Conservation (phyloP, 2,329 filamentous ascomycete species). For the Colletotrichum eremochloae region DNA sequence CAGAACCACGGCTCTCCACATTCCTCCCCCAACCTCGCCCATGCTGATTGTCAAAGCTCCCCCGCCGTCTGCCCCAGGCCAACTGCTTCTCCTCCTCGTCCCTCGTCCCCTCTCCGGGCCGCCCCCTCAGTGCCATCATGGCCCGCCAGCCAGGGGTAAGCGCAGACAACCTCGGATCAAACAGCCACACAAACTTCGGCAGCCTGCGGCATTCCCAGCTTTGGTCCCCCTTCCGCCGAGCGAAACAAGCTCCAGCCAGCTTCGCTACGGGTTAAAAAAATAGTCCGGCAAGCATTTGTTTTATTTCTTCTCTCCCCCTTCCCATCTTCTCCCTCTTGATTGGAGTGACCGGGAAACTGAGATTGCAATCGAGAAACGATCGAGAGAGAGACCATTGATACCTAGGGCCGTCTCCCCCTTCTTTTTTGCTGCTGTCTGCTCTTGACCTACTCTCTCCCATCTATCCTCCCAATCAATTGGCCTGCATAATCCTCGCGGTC, state of each 20-base stretch:
- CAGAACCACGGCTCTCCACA: constrained; percentile 35
- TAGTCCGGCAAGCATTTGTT: not conserved
- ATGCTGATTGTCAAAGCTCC: constrained; percentile 30
- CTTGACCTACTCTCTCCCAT: not conserved
- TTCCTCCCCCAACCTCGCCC: constrained; percentile 28
- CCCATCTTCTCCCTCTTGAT: constrained; percentile 10
- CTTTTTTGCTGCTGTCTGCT: constrained; percentile 2
- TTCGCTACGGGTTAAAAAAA: constrained; percentile 12
- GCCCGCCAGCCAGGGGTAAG: constrained; percentile 40
- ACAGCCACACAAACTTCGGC: constrained; percentile 42
- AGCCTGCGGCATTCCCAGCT: constrained; percentile 38
- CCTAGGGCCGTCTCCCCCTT: constrained; percentile 1
- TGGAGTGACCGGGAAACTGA: constrained; percentile 1
- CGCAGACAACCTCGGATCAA: constrained; percentile 44
- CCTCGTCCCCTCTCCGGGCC: constrained; percentile 2
- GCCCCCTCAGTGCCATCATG: constrained; percentile 25
- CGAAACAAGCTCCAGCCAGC: constrained; percentile 28
- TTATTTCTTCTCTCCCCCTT: not conserved
- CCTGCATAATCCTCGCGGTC: constrained; percentile 39
- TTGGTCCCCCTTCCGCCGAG: constrained; percentile 29
- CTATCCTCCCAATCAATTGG: constrained; percentile 32
- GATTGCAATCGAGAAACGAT: not conserved
- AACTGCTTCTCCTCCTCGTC: constrained; percentile 12
- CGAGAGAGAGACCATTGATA: constrained; percentile 21
- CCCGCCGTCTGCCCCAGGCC: constrained; percentile 35